Base-by-base conservation (phyloP, 352 stramenopile genomes). In the Phytophthora pinifolia region DNA sequence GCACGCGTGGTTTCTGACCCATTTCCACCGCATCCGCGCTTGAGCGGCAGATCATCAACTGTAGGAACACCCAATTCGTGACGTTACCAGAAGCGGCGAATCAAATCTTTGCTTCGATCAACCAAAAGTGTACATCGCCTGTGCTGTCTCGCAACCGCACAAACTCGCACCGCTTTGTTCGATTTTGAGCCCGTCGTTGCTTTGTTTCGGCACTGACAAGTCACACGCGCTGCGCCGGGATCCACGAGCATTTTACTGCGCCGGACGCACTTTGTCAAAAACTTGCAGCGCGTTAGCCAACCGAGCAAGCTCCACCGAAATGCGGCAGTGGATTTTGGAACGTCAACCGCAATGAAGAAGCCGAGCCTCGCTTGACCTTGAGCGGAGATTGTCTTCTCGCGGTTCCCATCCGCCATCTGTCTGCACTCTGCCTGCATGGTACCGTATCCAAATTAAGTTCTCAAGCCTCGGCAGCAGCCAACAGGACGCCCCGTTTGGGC, bases 1-100 rank as follows among this genome's bases (percentile, higher is more conserved):
- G 7, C 66, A 78, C 17, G 39, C 68, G 37, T 89, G 76, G 76
- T 86, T 89, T 52, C 59, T 86, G 35, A 83, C 70, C 43, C 84
- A 65, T 30, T 89, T 89, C 49, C 79, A 86, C 43, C 76, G 72
- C 1, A 61, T 86, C 14, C 74, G 74, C 6, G 35, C 54, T 9
- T 65, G 36, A 61, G 10, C 17, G 15, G 36, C 22, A 29, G 14
- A 15, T 9, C 17, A 29, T 13, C 15, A 72, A 70, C 44, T 69
- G 36, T 8, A 25, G 36, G 36, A 43, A 25, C 3, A 25, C 20
- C 20, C n/a, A n/a, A n/a, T n/a, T n/a, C 22, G 22, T 27, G 22
- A 27, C 22, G 22, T 27, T 27, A 27, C 4, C 2, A 3, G 22
- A 6, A 27, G 35, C 27, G 35, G 1, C 15, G 35, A 20, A 25